Evolutionary conservation across 2,329 filamentous ascomycete genomes (phyloP), one percentile per base, ranked within the genome.

Genomic region (Colletotrichum liriopes): DNA sequence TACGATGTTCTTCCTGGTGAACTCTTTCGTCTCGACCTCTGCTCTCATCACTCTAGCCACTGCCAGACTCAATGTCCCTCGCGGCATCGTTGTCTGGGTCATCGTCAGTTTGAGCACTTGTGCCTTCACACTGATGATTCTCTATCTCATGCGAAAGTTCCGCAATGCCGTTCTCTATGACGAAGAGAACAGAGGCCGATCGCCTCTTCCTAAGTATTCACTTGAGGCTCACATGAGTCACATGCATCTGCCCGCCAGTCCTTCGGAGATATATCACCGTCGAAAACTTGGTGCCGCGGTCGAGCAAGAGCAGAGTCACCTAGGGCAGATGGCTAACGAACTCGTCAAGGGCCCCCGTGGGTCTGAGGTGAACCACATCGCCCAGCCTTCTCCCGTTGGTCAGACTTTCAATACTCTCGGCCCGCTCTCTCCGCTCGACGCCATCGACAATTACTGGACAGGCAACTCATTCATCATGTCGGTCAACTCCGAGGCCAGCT

Each of bases 221-320:
- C 7, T 49, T 18, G 62, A 71, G 18, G 56, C 32, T 11, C 54
- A 55, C 14, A 37, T 56, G 32, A 18, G 49, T 26, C 35, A 56
- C 20, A 54, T 45, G 37, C 51, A 37, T 2, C 20, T 71, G 23
- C 65, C 69, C 26, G 69, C 69, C 39, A 68, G 65, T 18, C 51
- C 69, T 18, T 43, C 51, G 16, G 69, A 72, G 37, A 20, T 72
- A 8, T 37, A 54, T 8, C 65, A 72, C 11, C 65, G 69, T 14
- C 51, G 65, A 5, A 45, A 45, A 12, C 58, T 72, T 43, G 65
- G 49, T 5, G 55, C 65, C 8, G 63, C 56, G 8, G 23, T 29
- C 29, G 54, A 45, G 32, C 43, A 32, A 9, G 47, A 29, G 18
- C 47, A 47, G 23, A 14, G 14, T 11, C n/a, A 29, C 2, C 47